These are phyloP conservation scores for Pistacia integerrima DNA, from an alignment of 345 rosid genomes.

Conservation along the genomic window DNA sequence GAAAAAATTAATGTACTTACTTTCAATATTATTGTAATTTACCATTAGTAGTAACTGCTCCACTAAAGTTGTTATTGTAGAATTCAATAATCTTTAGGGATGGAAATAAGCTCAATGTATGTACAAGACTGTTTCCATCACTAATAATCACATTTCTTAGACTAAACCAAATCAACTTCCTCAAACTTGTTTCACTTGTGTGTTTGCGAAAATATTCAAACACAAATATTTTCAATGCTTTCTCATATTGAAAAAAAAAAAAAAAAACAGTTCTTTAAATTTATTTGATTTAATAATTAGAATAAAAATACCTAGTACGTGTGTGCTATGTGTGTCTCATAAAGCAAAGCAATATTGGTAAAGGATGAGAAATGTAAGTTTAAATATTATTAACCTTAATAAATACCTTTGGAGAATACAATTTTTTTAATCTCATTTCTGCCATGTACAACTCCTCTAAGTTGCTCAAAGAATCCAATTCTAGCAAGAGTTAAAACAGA, in stretches of 20 bases:
- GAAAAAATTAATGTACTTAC: too few relatives aligned
- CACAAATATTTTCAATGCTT: too few relatives aligned
- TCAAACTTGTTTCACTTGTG: not conserved
- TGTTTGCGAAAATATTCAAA: too few relatives aligned
- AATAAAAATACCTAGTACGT: too few relatives aligned
- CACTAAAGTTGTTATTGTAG: not conserved
- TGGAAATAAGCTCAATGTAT: not conserved
- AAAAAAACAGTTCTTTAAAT: too few relatives aligned
- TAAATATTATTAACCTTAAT: too few relatives aligned
- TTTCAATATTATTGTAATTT: not conserved
- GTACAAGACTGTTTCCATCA: not conserved
- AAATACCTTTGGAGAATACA: conserved; percentile 5
- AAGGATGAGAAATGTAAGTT: too few relatives aligned
- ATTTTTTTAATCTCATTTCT: not conserved
- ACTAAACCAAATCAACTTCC: not conserved
- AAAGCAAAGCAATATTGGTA: too few relatives aligned
- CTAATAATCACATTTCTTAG: not conserved
- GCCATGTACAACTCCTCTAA: conserved; percentile 16
- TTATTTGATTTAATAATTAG: too few relatives aligned
- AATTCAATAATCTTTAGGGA: not conserved
- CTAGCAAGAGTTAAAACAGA: not conserved
- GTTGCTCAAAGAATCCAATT: not conserved
- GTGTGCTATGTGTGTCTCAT: too few relatives aligned
- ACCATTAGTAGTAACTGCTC: not conserved
- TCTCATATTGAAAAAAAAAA: too few relatives aligned